phyloP scores from a whole-genome alignment of 495 filamentous ascomycete genomes.

The Aspergillus diversus region DNA sequence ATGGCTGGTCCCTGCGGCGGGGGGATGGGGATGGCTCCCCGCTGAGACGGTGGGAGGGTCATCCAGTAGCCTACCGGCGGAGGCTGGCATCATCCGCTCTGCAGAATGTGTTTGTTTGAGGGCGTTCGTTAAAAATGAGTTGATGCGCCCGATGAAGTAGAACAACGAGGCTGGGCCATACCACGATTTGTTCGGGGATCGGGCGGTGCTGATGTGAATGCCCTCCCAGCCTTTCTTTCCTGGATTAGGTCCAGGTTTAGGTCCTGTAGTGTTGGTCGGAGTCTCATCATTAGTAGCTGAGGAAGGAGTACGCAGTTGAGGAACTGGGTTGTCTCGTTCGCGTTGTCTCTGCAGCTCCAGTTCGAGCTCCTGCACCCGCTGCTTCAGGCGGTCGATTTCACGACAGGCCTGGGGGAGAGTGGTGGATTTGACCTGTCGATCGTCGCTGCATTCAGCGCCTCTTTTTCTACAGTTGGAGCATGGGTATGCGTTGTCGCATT shows the following conservation, averaged over 20 bases:
- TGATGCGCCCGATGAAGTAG: constrained; percentile 38
- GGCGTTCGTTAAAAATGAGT: constrained; percentile 19
- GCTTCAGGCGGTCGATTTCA: constrained; percentile 46
- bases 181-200: constrained; percentile 26
- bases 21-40: neutral
- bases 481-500: constrained; percentile 44
- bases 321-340: neutral
- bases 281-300: neutral
- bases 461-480: constrained; percentile 45
- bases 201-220: constrained; percentile 26
- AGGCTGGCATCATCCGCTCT: constrained; percentile 15
- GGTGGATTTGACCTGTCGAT: neutral
- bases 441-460: constrained; percentile 45
- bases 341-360: constrained; percentile 31
- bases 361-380: constrained; percentile 43
- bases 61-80: constrained; percentile 13
- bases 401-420: constrained; percentile 34
- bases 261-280: neutral
- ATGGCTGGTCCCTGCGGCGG: neutral
- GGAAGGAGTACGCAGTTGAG: constrained; percentile 14
- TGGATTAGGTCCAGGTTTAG: neutral
- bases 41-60: constrained; percentile 1
- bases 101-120: constrained; percentile 16
- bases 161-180: constrained; percentile 38
- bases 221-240: constrained; percentile 26